These are phyloP conservation scores for Lagerstroemia speciosa DNA, from an alignment of 345 rosid genomes.

Conservation along the genomic window DNA sequence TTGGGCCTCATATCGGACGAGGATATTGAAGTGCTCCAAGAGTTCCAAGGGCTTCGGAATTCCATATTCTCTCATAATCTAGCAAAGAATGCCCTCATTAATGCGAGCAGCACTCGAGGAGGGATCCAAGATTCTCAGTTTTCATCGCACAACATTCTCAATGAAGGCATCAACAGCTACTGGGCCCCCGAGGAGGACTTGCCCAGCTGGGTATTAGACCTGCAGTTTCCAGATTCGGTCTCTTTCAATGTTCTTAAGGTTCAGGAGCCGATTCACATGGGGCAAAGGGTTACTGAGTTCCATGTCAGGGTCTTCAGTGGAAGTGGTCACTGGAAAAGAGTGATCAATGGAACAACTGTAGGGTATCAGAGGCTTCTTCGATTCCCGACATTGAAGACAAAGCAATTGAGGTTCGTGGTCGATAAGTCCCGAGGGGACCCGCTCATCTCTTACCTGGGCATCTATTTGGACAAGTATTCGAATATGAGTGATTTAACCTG, in stretches of 20 bases:
- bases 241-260: slow-evolving; percentile 66
- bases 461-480: slow-evolving; percentile 46
- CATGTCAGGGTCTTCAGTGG: slow-evolving; percentile 35
- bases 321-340: slow-evolving; percentile 43
- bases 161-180: slow-evolving; percentile 50
- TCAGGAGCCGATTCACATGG: slow-evolving; percentile 87
- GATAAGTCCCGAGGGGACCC: slow-evolving; percentile 66
- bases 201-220: slow-evolving; percentile 36
- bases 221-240: slow-evolving; percentile 37
- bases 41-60: slow-evolving; percentile 39
- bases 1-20: slow-evolving; percentile 72
- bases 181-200: slow-evolving; percentile 78
- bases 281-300: slow-evolving; percentile 56
- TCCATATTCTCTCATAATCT: slow-evolving; percentile 60
- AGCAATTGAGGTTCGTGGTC: slow-evolving; percentile 49
- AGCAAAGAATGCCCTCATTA: slow-evolving; percentile 33
- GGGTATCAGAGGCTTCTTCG: slow-evolving; percentile 61
- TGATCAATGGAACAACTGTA: slow-evolving; percentile 58
- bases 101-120: slow-evolving; percentile 54
- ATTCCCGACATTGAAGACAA: slow-evolving; percentile 39
- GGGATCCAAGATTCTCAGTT: slow-evolving; percentile 20
- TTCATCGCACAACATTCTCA: slow-evolving; percentile 38
- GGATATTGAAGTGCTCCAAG: slow-evolving; percentile 58
- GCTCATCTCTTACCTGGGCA: slow-evolving; percentile 57
- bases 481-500: slow-evolving; percentile 8